Percentiles rank a stretch among this genome's conserved stretches.
phyloP scores from a whole-genome alignment of 2,329 filamentous ascomycete species.

The Penicillium sp. region DNA sequence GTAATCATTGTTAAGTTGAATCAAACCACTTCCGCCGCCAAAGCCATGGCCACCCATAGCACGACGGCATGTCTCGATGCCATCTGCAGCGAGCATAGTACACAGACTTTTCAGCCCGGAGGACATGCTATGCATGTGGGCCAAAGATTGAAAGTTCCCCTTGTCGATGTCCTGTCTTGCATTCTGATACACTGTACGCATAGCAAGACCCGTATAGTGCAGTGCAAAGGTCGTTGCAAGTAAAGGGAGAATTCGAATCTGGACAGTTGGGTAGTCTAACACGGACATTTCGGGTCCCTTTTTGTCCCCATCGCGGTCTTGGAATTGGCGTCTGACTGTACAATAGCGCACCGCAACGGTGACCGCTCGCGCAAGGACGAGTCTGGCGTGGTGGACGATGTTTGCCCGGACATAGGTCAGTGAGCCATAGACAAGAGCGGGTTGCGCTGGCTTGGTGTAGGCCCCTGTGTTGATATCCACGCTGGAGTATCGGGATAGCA shows the following conservation, averaged over 20 bases:
- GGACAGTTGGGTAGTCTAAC: constrained; percentile 54
- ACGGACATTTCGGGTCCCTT: constrained; percentile 49
- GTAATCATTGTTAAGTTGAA: constrained; percentile 45
- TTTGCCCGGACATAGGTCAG: constrained; percentile 48
- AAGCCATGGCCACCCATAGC: constrained; percentile 55
- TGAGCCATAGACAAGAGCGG: constrained; percentile 50
- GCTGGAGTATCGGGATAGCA: constrained; percentile 49
- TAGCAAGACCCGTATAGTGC: constrained; percentile 44
- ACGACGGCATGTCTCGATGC: constrained; percentile 53
- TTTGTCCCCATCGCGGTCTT: constrained; percentile 49
- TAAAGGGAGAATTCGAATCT: constrained; percentile 52
- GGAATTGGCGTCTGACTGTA: constrained; percentile 49
- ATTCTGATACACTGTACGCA: constrained; percentile 49
- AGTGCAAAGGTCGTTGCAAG: constrained; percentile 53
- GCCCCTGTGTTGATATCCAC: constrained; percentile 46
- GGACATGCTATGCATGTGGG: constrained; percentile 53
- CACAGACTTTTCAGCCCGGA: constrained; percentile 54
- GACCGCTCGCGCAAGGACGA: constrained; percentile 52
- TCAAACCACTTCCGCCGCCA: constrained; percentile 51
- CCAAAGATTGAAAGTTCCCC: constrained; percentile 49
- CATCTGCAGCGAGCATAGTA: constrained; percentile 52
- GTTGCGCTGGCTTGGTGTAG: constrained; percentile 47
- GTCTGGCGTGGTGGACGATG: constrained; percentile 46
- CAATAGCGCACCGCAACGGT: constrained; percentile 53
- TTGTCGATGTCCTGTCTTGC: constrained; percentile 47